These are phyloP conservation scores for Penicillium sp. DNA, from an alignment of 2,329 filamentous ascomycete genomes.

Conservation along the genomic window DNA sequence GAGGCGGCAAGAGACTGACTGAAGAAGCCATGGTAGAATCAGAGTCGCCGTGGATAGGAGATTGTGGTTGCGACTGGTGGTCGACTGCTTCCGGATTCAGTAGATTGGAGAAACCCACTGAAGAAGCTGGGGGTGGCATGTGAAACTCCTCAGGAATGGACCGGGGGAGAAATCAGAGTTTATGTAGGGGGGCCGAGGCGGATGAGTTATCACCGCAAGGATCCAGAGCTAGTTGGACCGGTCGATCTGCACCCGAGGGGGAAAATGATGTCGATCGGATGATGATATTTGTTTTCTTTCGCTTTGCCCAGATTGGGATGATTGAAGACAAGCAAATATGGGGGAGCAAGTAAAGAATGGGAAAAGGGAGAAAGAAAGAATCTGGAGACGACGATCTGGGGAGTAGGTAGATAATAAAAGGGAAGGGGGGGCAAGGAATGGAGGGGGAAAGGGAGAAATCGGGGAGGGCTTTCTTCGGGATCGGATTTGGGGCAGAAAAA, in stretches of 20 bases:
- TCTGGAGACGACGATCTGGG: slow-evolving; percentile 31
- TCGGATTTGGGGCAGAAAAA: slow-evolving; percentile 19
- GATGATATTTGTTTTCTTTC: background rate
- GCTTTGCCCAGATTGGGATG: background rate
- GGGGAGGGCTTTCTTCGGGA: slow-evolving; percentile 27
- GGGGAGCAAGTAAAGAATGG: slow-evolving; percentile 1
- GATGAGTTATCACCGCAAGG: slow-evolving; percentile 23
- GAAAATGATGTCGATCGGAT: slow-evolving; percentile 11
- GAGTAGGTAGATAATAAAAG: slow-evolving; percentile 25
- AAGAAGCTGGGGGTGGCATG: slow-evolving; percentile 74
- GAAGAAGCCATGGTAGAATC: slow-evolving; percentile 44
- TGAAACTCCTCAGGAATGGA: slow-evolving; percentile 44
- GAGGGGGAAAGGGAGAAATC: slow-evolving; percentile 30
- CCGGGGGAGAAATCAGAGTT: slow-evolving; percentile 7
- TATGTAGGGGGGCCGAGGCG: slow-evolving; percentile 20
- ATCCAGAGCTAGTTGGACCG: slow-evolving; percentile 22
- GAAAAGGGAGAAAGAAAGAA: slow-evolving; percentile 15
- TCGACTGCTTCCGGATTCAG: slow-evolving; percentile 59
- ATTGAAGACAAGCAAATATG: slow-evolving; percentile 1
- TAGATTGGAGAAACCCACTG: slow-evolving; percentile 74
- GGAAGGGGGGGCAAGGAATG: slow-evolving; percentile 22
- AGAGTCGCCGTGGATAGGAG: slow-evolving; percentile 26
- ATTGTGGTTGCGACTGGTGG: slow-evolving; percentile 18
- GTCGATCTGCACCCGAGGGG: slow-evolving; percentile 31
- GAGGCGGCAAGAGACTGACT: slow-evolving; percentile 46